Percentiles rank a stretch among this genome's conserved stretches.
These are phyloP conservation scores for Nicotiana rustica DNA, from an alignment of 305 asterid genomes.

Conservation along the genomic window DNA sequence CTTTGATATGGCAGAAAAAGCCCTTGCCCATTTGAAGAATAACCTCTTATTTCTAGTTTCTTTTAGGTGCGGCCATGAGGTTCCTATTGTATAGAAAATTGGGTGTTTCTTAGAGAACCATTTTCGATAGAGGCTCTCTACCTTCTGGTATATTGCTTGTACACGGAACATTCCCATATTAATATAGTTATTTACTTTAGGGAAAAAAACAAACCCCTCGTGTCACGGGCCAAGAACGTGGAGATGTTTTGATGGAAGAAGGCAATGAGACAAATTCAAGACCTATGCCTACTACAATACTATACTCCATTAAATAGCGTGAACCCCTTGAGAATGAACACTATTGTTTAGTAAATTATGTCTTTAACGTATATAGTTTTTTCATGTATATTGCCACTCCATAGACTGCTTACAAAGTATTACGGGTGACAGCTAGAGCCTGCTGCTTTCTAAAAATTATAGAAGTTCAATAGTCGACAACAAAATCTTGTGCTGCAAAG, in stretches of 20 bases:
- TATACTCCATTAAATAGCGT: neutral
- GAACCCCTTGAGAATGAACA: neutral
- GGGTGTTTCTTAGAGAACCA: slow-evolving; percentile 8
- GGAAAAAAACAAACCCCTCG: neutral
- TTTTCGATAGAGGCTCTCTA: neutral
- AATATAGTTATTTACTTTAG: neutral
- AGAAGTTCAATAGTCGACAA: neutral
- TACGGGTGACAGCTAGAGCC: neutral
- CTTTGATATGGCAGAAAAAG: neutral
- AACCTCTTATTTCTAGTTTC: slow-evolving; percentile 25
- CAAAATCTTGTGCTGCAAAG: slow-evolving; percentile 25
- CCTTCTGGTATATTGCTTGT: neutral
- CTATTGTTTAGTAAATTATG: neutral
- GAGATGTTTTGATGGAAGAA: neutral
- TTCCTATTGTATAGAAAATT: slow-evolving; percentile 24
- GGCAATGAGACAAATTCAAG: neutral
- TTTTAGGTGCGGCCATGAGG: neutral
- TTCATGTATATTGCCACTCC: neutral
- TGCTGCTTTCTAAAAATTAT: neutral
- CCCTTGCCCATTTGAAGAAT: neutral
- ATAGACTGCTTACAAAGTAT: neutral
- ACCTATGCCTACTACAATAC: neutral
- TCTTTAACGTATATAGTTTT: neutral
- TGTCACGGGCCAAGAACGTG: neutral
- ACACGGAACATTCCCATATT: slow-evolving; percentile 6